Percentiles rank a stretch among this genome's conserved stretches.
phyloP scores from a whole-genome alignment of 768 basidiomycete genomes.

The Boletus huronensis region DNA sequence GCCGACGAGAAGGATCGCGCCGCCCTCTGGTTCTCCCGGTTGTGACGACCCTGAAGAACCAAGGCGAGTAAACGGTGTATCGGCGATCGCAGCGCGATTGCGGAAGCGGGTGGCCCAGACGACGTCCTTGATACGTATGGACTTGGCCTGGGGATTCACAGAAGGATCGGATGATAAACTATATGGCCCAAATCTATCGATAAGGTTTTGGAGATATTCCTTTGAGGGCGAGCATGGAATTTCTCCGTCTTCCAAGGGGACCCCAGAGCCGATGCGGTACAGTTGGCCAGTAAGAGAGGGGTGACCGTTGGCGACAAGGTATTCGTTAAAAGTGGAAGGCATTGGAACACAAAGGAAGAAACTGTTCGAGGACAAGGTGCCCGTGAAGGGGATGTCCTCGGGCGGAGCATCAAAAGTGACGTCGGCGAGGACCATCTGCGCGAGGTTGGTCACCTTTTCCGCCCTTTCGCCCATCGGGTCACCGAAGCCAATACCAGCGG shows the following conservation, averaged over 20 bases:
- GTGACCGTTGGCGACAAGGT: conserved; percentile 17
- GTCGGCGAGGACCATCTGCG: conserved; percentile 30
- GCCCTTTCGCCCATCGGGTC: conserved; percentile 39
- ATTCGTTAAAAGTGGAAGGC: conserved; percentile 16
- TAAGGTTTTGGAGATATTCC: conserved; percentile 43
- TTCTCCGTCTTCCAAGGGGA: conserved; percentile 35
- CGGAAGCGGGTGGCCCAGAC: conserved; percentile 49
- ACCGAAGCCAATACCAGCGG: conserved; percentile 40
- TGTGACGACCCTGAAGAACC: not conserved
- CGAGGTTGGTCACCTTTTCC: conserved; percentile 27
- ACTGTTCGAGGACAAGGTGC: conserved; percentile 4
- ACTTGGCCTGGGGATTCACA: conserved; percentile 29
- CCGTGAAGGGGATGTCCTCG: not conserved
- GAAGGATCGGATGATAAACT: conserved; percentile 36
- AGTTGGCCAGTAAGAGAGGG: conserved; percentile 9
- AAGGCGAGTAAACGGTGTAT: conserved; percentile 36
- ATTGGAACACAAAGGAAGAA: conserved; percentile 15
- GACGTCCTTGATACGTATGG: conserved; percentile 36
- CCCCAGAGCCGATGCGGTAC: conserved; percentile 42
- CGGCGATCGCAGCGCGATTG: conserved; percentile 44
- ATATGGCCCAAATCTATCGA: conserved; percentile 42
- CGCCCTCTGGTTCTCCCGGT: conserved; percentile 12
- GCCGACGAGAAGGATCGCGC: conserved; percentile 33
- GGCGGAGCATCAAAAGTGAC: conserved; percentile 11
- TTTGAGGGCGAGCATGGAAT: conserved; percentile 38